Conservation (phyloP, 2,329 filamentous ascomycete genomes). For the Cercospora berteroae region DNA sequence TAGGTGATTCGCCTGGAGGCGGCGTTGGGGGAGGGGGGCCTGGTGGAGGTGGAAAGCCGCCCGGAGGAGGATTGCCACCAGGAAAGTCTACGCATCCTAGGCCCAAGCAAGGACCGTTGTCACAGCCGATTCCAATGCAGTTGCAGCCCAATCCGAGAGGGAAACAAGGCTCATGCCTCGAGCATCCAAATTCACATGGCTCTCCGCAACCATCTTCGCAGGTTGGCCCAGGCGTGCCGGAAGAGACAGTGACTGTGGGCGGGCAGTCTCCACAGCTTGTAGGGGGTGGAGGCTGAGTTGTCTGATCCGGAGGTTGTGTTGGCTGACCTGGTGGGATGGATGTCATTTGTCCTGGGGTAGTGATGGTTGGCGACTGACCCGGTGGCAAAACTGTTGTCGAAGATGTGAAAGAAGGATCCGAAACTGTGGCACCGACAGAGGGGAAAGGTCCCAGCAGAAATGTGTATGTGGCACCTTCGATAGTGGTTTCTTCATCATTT, state of each 20-base stretch:
- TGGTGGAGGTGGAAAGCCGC: neutral
- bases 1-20: neutral
- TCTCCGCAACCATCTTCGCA: constrained; percentile 7
- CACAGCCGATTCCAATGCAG: constrained; percentile 13
- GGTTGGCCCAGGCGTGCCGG: constrained; percentile 10
- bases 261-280: constrained; percentile 9
- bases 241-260: neutral
- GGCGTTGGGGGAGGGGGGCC: neutral
- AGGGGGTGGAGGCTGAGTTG: constrained; percentile 3
- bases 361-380: neutral
- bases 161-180: constrained; percentile 1
- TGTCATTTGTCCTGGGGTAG: neutral
- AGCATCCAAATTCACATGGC: constrained; percentile 1
- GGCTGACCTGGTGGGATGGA: neutral
- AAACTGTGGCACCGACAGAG: neutral
- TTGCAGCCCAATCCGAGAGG: neutral
- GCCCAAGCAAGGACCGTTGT: constrained; percentile 10
- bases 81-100: constrained; percentile 9
- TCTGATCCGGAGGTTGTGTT: neutral
- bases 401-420: neutral
- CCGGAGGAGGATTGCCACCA: neutral
- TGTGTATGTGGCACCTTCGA: constrained; percentile 11
- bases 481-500: constrained; percentile 4
- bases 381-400: neutral
- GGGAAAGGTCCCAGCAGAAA: constrained; percentile 13